A percentile compares a stretch with the other conserved stretches of the same genome.
phyloP scores from a whole-genome alignment of 2,329 filamentous ascomycete species.

The Graphiopsis chlorocephala region DNA sequence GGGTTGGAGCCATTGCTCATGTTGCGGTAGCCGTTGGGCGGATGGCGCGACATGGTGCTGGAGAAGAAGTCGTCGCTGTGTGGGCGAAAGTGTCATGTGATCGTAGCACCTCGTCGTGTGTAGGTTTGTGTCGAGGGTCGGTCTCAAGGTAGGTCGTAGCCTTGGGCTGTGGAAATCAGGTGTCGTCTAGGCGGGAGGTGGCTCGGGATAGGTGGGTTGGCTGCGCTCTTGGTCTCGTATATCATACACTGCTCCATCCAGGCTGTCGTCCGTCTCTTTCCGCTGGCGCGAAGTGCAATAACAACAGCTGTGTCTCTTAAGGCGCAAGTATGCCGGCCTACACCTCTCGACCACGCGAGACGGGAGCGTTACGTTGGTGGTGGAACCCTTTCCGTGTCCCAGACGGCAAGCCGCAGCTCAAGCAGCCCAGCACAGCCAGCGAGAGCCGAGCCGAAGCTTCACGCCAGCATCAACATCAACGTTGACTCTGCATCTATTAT shows the following conservation, averaged over 20 bases:
- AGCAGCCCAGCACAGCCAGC: background rate
- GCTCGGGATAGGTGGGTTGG: background rate
- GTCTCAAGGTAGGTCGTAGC: background rate
- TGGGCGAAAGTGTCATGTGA: constrained; percentile 14
- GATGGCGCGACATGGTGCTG: constrained; percentile 19
- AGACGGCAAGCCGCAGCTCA: constrained; percentile 2
- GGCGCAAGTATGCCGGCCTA: background rate
- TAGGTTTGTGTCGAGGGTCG: background rate
- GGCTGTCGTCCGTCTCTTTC: background rate
- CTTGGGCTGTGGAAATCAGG: background rate
- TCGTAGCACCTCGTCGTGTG: background rate
- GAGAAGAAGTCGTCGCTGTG: constrained; percentile 13
- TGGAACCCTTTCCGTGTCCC: constrained; percentile 2
- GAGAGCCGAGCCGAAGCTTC: constrained; percentile 4
- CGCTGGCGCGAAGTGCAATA: background rate
- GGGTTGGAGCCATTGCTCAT: constrained; percentile 19
- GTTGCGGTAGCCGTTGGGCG: constrained; percentile 14
- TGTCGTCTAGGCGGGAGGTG: background rate
- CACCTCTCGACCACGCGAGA: constrained; percentile 2
- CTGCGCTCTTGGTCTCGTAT: constrained; percentile 6
- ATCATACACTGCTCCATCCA: constrained; percentile 9
- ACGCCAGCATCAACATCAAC: background rate
- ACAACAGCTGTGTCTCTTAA: background rate
- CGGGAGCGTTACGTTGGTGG: constrained; percentile 5
- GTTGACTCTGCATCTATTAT: background rate